Evolutionary conservation across 108 stramenopile species (phyloP).

Genomic region (Nitzschia sp.): DNA sequence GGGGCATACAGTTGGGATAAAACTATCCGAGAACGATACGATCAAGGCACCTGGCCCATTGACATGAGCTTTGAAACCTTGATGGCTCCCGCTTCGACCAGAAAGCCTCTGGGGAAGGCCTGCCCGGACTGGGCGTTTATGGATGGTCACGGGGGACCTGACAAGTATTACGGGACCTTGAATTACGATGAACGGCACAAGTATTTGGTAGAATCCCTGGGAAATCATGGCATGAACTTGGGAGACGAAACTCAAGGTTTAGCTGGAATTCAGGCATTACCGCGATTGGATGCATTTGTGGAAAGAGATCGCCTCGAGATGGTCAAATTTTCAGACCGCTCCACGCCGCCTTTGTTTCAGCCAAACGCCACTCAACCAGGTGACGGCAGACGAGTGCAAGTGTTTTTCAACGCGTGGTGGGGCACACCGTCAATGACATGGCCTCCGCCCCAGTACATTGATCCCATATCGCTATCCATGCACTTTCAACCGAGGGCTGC

Average conservation of each 20-base stretch:
- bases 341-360: not conserved
- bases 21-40: not conserved
- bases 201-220: not conserved
- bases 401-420: slow-evolving; percentile 11
- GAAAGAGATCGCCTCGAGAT: slow-evolving; percentile 6
- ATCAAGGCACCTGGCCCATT: not conserved
- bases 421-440: slow-evolving; percentile 3
- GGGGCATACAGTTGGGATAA: not conserved
- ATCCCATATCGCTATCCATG: slow-evolving; percentile 1
- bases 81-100: not conserved
- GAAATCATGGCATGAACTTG: not conserved
- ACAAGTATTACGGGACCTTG: slow-evolving; percentile 9
- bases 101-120: not conserved
- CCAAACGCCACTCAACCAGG: not conserved
- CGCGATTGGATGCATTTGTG: slow-evolving; percentile 11
- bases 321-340: not conserved
- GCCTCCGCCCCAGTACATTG: not conserved
- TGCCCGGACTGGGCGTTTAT: not conserved
- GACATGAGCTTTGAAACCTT: not conserved
- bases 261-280: not conserved
- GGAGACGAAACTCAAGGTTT: slow-evolving; percentile 15
- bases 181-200: slow-evolving; percentile 3
- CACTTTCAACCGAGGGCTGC: not conserved
- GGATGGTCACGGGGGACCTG: not conserved
- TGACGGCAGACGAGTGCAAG: not conserved